Evolutionary conservation across 2,329 filamentous ascomycete genomes (phyloP), one percentile per base, ranked within the genome.

Genomic region (Hirsutella rhossiliensis): DNA sequence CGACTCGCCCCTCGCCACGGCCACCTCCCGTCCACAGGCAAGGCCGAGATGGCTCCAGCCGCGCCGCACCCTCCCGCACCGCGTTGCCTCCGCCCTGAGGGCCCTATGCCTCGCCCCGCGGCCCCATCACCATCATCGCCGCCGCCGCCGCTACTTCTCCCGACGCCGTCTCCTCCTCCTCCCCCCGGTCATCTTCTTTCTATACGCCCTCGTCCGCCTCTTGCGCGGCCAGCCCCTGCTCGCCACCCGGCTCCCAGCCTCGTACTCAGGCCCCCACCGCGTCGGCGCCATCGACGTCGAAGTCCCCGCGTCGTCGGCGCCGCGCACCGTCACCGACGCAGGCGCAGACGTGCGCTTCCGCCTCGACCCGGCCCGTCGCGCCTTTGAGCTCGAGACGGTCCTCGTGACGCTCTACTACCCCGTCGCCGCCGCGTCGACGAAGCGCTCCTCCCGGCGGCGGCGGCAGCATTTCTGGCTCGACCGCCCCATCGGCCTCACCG

Each of bases 331-430:
- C 11, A 58, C 61, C 3, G 55, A 63, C 5, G 53, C 60, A 6
- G 34, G 57, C 5, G 53, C 60, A 7, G 34, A 57, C 11, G 59
- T 70, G 31, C 31, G 31, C 49, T 63, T 55, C 36, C 34, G 13
- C 18, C 4, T 13, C n/a, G 50, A 47, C 11, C 59, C 59, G 0
- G 57, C 58, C 11, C 49, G 60, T 19, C 62, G 63, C 3, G 68
- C 68, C 0, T 73, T 73, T 41, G 60, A 67, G 18, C 52, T 73
- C 0, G 56, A 69, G 45, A 70, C 67, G 1, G 68, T 72, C 4
- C 59, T 74, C 5, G 70, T 73, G 47, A 69, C 69, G 0, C 45
- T 74, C 3, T 73, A 73, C 56, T 73, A 74, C 39, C 71, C 71
- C 2, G 54, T 65, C 6, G 49, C 54, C 7, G 55, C 61, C 38